Base-by-base conservation (phyloP, 345 rosid species). In the Melastoma malabathricum region DNA sequence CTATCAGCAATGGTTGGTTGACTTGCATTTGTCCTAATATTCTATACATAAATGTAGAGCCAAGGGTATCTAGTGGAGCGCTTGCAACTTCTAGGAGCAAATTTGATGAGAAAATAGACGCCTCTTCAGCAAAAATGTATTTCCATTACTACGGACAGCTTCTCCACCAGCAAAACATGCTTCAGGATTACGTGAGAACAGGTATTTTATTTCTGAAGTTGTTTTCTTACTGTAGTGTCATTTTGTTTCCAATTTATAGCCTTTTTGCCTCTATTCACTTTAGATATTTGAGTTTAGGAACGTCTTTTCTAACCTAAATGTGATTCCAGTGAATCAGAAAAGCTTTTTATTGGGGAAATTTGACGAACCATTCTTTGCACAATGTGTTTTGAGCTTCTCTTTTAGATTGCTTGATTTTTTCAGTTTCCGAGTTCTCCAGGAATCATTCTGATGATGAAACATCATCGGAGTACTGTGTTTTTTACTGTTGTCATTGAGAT, bases 141-240 rank as follows among this genome's bases (percentile, higher is more conserved):
- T 92, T 92, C 61, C 96, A 92, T 75, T 92, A 92, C 59, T 92
- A 92, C 58, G 98, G 96, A 47, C 96, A 92, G 55, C 75, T 92
- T 64, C 73, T 92, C 27, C 98, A 92, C 57, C 98, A 92, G 75
- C 98, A 92, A 62, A 92, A 92, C 62, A 92, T 92, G 98, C 70
- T 92, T 15, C 98, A 92, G 67, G 98, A 92, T 73, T 92, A 87
- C 59, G 96, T 92, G 77, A 82, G 98, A 66, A 92, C 98, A 82
- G 96, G 98, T 87, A 57, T 54, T 49, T 34, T 31, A n/a, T 34
- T 34, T 34, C 12, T 34, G 41, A 34, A 34, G 41, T 34, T 34
- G 41, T 34, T 34, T 34, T 34, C 41, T 34, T 34, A 34, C 41
- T 34, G 12, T 34, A 34, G 9, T 34, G 12, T 7, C 41, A 34